Evolutionary conservation across 257 asterid species (phyloP), one percentile per base, ranked within the genome.

Genomic region (Solanum pennellii): DNA sequence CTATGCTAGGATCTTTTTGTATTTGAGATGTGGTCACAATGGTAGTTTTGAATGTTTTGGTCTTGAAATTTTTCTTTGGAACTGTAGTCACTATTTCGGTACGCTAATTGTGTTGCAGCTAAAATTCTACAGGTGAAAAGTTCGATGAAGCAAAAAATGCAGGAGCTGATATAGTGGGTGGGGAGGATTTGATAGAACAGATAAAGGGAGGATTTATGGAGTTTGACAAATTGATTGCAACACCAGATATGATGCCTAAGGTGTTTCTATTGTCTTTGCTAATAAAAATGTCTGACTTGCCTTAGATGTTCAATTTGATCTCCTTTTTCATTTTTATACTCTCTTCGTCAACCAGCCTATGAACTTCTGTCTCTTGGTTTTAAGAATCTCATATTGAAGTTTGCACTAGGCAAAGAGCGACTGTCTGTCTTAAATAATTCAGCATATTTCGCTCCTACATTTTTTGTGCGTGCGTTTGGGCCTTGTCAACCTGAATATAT

Each of bases 191-290:
- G 92, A 97, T 97, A 87, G 92, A 91, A 89, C 96, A 94, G 91
- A 97, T 97, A 60, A 94, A 97, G 92, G 96, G 94, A 89, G 99
- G 99, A 79, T 94, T 94, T 90, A 95, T 95, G 99, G 98, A 94
- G 75, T 97, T 97, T 74, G 99, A 97, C 91, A 97, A 95, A 90
- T 90, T 97, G 87, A 95, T 97, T 91, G 99, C 99, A 21, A 97
- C 99, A 44, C 98, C 99, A 23, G 99, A 97, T 92, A 97, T 95
- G 99, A 97, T 97, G 99, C 97, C 98, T 84, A 97, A 97, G 99
- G 99, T 97, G 83, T 45, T 72, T 31, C 86, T 5, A 5, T 29
- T 5, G 11, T 80, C 85, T 29, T 5, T 80, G 85, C 29, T 27
- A 5, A 9, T 29, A 80, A 27, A 47, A 3, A 11, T 18, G 85